Percentiles rank a stretch among this genome's conserved stretches.
Evolutionary conservation across 805 yeast species (phyloP).

Genomic region (Cyberlindnera meyerae): DNA sequence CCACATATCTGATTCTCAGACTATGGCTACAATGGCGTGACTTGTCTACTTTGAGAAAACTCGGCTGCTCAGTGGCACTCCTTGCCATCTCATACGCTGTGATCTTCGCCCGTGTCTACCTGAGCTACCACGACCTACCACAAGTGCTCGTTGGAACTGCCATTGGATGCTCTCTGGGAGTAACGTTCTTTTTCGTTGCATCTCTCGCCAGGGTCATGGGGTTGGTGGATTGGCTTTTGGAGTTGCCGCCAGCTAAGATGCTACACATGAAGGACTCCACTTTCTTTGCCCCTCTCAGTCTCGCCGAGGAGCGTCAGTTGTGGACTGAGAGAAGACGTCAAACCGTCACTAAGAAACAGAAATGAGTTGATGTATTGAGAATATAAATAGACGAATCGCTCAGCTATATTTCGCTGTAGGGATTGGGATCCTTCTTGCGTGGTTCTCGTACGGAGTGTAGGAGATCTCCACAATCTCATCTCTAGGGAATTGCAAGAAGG

Average conservation of each 20-base stretch:
- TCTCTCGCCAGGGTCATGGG: slow-evolving; percentile 62
- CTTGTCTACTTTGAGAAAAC: slow-evolving; percentile 27
- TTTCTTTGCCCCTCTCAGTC: slow-evolving; percentile 41
- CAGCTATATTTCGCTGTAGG: slow-evolving; percentile 17
- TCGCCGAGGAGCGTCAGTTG: slow-evolving; percentile 40
- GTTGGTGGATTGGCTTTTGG: slow-evolving; percentile 57
- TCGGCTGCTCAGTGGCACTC: slow-evolving; percentile 28
- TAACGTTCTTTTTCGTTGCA: slow-evolving; percentile 48
- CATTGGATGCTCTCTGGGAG: slow-evolving; percentile 59
- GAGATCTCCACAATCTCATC: slow-evolving; percentile 82
- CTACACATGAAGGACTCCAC: slow-evolving; percentile 60
- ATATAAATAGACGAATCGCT: background rate
- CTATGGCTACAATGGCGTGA: slow-evolving; percentile 39
- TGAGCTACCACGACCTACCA: slow-evolving; percentile 65
- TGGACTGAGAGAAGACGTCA: slow-evolving; percentile 27
- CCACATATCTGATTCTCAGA: slow-evolving; percentile 48
- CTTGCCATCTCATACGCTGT: slow-evolving; percentile 36
- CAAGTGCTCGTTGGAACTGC: slow-evolving; percentile 74
- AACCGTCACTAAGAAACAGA: slow-evolving; percentile 2
- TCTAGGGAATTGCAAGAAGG: slow-evolving; percentile 69
- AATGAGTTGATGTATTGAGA: background rate
- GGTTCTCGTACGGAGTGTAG: slow-evolving; percentile 79
- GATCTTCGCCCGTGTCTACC: slow-evolving; percentile 66
- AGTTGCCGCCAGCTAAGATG: slow-evolving; percentile 47
- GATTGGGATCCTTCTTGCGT: slow-evolving; percentile 49